These are phyloP conservation scores for Talaromyces liani DNA, from an alignment of 495 filamentous ascomycete genomes.

Conservation along the genomic window DNA sequence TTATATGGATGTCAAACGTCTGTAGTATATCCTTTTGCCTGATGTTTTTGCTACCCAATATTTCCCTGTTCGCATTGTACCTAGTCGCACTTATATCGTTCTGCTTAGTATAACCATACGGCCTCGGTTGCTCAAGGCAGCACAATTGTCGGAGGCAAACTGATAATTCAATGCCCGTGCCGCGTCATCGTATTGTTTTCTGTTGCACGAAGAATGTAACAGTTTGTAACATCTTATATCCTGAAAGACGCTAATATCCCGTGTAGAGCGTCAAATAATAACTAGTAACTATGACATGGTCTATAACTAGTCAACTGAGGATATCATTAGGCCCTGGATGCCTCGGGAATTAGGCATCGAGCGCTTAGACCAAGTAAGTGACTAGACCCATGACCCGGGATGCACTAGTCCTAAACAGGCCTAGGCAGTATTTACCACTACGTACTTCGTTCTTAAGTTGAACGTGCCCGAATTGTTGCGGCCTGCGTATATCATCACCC, in stretches of 20 bases:
- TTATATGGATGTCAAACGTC: conserved; percentile 7
- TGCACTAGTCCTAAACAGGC: not conserved
- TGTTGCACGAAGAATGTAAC: not conserved
- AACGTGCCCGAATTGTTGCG: not conserved
- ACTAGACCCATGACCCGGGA: not conserved
- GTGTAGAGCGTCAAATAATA: not conserved
- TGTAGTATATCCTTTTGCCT: conserved; percentile 8
- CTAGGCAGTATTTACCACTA: conserved; percentile 1
- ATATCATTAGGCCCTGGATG: not conserved
- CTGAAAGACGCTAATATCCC: not conserved
- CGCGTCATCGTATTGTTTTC: not conserved
- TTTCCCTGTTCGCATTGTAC: conserved; percentile 3
- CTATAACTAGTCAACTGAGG: not conserved
- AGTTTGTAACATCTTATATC: not conserved
- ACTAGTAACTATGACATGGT: not conserved
- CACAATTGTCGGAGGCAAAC: conserved; percentile 4
- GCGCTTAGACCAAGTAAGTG: not conserved
- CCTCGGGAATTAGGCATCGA: not conserved
- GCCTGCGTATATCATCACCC: conserved; percentile 4
- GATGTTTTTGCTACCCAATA: conserved; percentile 7
- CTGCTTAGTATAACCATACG: not conserved
- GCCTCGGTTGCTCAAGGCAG: not conserved
- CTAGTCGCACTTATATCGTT: not conserved
- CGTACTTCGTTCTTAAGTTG: not conserved
- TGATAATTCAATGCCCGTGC: not conserved